A percentile compares a stretch with the other conserved stretches of the same genome.
phyloP scores from a whole-genome alignment of 305 asterid species.

The Vinca major region DNA sequence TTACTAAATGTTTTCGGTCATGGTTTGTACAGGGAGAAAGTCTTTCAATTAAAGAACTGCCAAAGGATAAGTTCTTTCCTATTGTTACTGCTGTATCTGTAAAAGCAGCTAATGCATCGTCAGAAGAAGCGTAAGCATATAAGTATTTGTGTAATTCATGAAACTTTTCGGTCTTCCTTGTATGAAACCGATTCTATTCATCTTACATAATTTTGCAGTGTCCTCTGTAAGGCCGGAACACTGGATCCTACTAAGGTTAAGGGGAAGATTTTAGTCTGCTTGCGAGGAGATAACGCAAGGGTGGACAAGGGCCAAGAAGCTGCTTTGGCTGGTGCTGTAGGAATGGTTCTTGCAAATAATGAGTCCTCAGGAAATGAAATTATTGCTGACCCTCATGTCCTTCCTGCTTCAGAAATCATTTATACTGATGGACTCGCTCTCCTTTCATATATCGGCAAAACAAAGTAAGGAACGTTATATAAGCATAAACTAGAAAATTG shows the following conservation, averaged over 20 bases:
- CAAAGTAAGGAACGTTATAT: slow-evolving; percentile 33
- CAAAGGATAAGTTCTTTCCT: slow-evolving; percentile 32
- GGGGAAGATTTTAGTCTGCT: slow-evolving; percentile 75
- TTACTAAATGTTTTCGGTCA: neutral
- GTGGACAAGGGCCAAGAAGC: slow-evolving; percentile 88
- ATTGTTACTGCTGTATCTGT: slow-evolving; percentile 45
- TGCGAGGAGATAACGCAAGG: slow-evolving; percentile 62
- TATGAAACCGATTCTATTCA: neutral
- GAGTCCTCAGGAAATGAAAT: slow-evolving; percentile 65
- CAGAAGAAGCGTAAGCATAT: slow-evolving; percentile 49
- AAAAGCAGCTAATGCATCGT: slow-evolving; percentile 42
- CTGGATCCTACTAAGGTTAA: slow-evolving; percentile 60
- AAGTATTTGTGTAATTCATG: neutral
- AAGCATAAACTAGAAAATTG: neutral
- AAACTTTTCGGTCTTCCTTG: neutral
- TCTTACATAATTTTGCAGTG: slow-evolving; percentile 27
- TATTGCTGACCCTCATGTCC: slow-evolving; percentile 77
- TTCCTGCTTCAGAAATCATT: slow-evolving; percentile 71
- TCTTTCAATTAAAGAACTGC: slow-evolving; percentile 49
- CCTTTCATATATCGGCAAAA: slow-evolving; percentile 36
- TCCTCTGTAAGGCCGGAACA: slow-evolving; percentile 59
- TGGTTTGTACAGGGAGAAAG: slow-evolving; percentile 56
- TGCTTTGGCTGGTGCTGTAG: slow-evolving; percentile 67
- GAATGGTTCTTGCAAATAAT: slow-evolving; percentile 73
- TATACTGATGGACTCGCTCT: slow-evolving; percentile 63